A percentile compares a stretch with the other conserved stretches of the same genome.
Evolutionary conservation across 306 rosid species (phyloP).

Genomic region (Canavalia gladiata): DNA sequence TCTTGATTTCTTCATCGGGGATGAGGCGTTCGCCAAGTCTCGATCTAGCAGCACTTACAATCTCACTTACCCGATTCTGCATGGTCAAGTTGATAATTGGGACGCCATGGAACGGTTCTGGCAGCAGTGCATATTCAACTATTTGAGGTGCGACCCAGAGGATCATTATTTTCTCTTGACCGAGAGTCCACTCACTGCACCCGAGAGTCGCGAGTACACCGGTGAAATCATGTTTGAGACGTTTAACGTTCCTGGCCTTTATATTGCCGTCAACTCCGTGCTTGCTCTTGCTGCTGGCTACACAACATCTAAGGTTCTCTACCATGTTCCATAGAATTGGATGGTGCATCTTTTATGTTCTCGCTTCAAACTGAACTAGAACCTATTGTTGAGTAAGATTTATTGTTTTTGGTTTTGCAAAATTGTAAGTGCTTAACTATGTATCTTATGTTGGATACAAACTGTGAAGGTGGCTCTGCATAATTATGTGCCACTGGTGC

Average conservation of each 20-base stretch:
- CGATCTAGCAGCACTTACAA: constrained; percentile 87
- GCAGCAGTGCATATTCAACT: constrained; percentile 98
- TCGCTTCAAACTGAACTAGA: no score
- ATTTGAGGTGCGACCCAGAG: constrained; percentile 98
- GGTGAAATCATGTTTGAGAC: constrained; percentile 99
- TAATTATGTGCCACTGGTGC: no score
- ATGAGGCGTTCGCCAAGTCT: constrained; percentile 83
- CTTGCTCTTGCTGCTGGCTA: constrained; percentile 99
- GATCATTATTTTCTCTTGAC: constrained; percentile 97
- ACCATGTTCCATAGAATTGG: constrained; percentile 8
- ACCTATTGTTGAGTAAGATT: background rate
- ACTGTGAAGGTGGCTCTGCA: no score
- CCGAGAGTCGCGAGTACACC: constrained; percentile 96
- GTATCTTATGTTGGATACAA: no score
- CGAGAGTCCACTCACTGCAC: constrained; percentile 94
- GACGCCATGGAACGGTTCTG: constrained; percentile 98
- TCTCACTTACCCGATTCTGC: constrained; percentile 80
- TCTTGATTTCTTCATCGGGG: constrained; percentile 98
- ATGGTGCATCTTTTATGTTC: constrained; percentile 16
- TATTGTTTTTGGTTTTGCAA: background rate
- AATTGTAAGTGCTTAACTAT: no score
- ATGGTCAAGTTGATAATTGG: constrained; percentile 97
- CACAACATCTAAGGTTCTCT: constrained; percentile 74
- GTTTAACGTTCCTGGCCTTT: constrained; percentile 97
- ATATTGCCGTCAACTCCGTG: constrained; percentile 94